phyloP scores from a whole-genome alignment of 371 early-diverging fungal genomes.

The Entomophthora muscae region DNA sequence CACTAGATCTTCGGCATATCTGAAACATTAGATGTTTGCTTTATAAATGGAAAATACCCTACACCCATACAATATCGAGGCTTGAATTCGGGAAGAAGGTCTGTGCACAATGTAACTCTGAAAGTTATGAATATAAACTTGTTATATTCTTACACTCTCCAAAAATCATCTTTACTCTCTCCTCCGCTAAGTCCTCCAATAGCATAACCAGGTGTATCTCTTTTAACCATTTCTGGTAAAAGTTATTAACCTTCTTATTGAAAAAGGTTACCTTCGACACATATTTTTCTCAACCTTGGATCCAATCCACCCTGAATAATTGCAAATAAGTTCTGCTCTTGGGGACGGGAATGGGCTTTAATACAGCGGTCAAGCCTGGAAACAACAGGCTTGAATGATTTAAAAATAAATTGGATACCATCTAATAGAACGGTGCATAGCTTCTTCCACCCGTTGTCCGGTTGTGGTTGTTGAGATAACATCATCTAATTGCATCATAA shows the following conservation, averaged over 20 bases:
- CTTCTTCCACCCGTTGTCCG: slow-evolving; percentile 74
- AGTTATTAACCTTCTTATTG: no score
- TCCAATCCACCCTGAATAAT: slow-evolving; percentile 91
- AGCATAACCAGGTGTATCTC: slow-evolving; percentile 81
- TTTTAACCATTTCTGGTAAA: slow-evolving; percentile 78
- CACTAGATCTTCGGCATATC: slow-evolving; percentile 87
- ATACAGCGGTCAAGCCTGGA: slow-evolving; percentile 73
- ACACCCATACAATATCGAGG: slow-evolving; percentile 97
- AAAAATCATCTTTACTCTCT: slow-evolving; percentile 85
- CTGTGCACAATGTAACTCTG: slow-evolving; percentile 64
- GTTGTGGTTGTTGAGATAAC: slow-evolving; percentile 78
- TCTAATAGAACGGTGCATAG: slow-evolving; percentile 83
- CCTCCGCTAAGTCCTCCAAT: slow-evolving; percentile 94
- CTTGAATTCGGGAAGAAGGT: slow-evolving; percentile 62
- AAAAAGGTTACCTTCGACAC: slow-evolving; percentile 33
- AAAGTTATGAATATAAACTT: background rate
- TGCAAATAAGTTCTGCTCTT: slow-evolving; percentile 80
- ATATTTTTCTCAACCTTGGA: slow-evolving; percentile 47
- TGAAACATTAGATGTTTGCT: slow-evolving; percentile 15
- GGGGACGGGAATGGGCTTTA: slow-evolving; percentile 48
- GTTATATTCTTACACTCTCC: slow-evolving; percentile 39
- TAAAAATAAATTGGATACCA: slow-evolving; percentile 30
- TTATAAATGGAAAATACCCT: slow-evolving; percentile 32
- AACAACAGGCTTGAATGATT: background rate
- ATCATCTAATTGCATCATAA: slow-evolving; percentile 96